Evolutionary conservation across 1,284 basidiomycete genomes (phyloP), one percentile per base, ranked within the genome.

Genomic region (Malassezia dermatis): DNA sequence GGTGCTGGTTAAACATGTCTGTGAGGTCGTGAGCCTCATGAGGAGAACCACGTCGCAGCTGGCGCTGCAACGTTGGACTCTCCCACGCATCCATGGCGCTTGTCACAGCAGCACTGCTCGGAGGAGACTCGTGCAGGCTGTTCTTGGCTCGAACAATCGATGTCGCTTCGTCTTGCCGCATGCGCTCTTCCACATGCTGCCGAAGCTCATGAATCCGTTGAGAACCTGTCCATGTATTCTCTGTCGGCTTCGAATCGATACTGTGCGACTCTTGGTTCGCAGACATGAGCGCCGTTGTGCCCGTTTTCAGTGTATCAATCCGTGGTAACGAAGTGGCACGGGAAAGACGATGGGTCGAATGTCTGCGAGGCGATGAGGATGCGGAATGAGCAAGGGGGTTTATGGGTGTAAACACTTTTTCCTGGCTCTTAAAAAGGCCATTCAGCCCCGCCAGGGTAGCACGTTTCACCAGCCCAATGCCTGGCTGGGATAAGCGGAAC

Each of bases 361-460:
- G 24, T 4, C 23, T n/a, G 6, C 26, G 28, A n/a, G 24, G 50
- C 30, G 15, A 28, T 6, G 8, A 5, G 1, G 31, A 27, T 12
- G 30, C 27, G 8, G 31, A 8, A 13, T 15, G 17, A 26, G 1
- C 11, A 8, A 11, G 4, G 19, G 37, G 23, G 26, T 8, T n/a
- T 13, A 11, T 24, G 11, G 28, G 24, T n/a, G 13, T 50, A 26
- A n/a, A 27, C 21, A 13, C 17, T 52, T 39, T 21, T 27, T 55
- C 54, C 11, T 49, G 39, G n/a, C 26, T 31, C 19, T 23, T 43
- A 27, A 51, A 56, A 13, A 45, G 21, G 23, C 30, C 32, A 23
- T 56, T 28, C 15, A 56, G 54, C 8, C 54, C 45, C 5, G 48
- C 42, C 7, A 46, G 12, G 10, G 54, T 51, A 5, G 54, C 54